A percentile compares a stretch with the other conserved stretches of the same genome.
These are phyloP conservation scores for Rhizopogon vinicolor DNA, from an alignment of 768 basidiomycete genomes.

Conservation along the genomic window DNA sequence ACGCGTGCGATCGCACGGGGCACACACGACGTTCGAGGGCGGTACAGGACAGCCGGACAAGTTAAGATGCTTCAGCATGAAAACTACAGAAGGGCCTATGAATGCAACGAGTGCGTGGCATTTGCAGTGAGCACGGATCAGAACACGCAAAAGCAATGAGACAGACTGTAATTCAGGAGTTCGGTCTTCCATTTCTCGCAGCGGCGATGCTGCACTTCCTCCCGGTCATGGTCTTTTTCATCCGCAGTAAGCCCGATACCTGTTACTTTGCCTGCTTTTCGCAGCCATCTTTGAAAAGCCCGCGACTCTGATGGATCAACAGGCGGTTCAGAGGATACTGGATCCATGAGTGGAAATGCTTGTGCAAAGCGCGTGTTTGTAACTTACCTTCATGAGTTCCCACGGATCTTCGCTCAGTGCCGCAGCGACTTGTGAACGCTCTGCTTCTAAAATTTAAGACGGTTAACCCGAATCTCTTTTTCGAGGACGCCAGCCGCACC, in stretches of 20 bases:
- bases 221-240: slow-evolving; percentile 32
- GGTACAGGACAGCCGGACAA: slow-evolving; percentile 70
- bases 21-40: slow-evolving; percentile 71
- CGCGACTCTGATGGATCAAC: slow-evolving; percentile 17
- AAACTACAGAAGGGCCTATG: slow-evolving; percentile 81
- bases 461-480: too few relatives aligned
- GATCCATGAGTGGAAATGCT: slow-evolving; percentile 29
- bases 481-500: too few relatives aligned
- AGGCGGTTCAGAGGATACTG: slow-evolving; percentile 16
- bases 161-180: slow-evolving; percentile 67
- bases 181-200: slow-evolving; percentile 73
- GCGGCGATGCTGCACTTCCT: slow-evolving; percentile 32
- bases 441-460: too few relatives aligned
- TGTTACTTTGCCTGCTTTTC: slow-evolving; percentile 42
- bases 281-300: slow-evolving; percentile 49
- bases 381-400: background rate
- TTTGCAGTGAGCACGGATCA: slow-evolving; percentile 5
- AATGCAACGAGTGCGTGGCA: background rate
- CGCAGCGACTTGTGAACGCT: too few relatives aligned
- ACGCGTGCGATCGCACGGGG: slow-evolving; percentile 69
- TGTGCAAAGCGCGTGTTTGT: background rate
- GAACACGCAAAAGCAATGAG: slow-evolving; percentile 6
- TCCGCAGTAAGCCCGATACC: slow-evolving; percentile 46
- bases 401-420: background rate
- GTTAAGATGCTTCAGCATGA: slow-evolving; percentile 90